Percentiles rank a stretch among this genome's conserved stretches.
These are phyloP conservation scores for Calonectria ilicicola DNA, from an alignment of 2,329 filamentous ascomycete species.

Conservation along the genomic window DNA sequence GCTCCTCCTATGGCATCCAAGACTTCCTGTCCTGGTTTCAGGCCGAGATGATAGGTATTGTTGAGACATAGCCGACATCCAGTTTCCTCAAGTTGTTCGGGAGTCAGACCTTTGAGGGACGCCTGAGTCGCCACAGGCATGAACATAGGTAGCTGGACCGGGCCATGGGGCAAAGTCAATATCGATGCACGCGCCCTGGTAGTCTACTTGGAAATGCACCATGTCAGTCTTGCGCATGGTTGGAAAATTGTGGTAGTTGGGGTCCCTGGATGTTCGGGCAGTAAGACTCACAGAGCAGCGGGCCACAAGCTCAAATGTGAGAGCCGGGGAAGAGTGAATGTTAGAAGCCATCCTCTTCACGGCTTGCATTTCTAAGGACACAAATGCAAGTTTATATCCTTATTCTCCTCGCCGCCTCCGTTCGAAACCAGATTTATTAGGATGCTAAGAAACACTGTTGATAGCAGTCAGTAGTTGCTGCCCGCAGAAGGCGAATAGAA, in stretches of 20 bases:
- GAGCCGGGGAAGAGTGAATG: conserved; percentile 71
- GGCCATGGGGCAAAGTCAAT: conserved; percentile 90
- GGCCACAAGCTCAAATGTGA: conserved; percentile 82
- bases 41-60: conserved; percentile 96
- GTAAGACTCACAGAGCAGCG: conserved; percentile 78
- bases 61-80: conserved; percentile 93
- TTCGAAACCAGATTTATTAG: conserved; percentile 18
- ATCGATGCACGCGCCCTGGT: conserved; percentile 93
- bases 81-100: conserved; percentile 90
- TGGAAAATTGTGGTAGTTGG: neutral
- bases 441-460: conserved; percentile 14
- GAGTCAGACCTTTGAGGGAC: conserved; percentile 93
- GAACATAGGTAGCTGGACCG: conserved; percentile 91
- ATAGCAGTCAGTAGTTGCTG: conserved; percentile 14
- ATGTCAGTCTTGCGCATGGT: conserved; percentile 30
- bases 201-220: conserved; percentile 67
- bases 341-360: conserved; percentile 59
- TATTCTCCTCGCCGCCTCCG: conserved; percentile 21
- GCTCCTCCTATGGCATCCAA: conserved; percentile 90
- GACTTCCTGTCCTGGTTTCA: conserved; percentile 93
- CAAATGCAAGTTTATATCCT: neutral
- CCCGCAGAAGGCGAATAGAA: conserved; percentile 20
- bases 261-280: neutral
- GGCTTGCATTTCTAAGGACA: conserved; percentile 43
- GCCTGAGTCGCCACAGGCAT: conserved; percentile 99